Conservation (phyloP, 2,329 filamentous ascomycete species). For the Cladosporium oxysporum region DNA sequence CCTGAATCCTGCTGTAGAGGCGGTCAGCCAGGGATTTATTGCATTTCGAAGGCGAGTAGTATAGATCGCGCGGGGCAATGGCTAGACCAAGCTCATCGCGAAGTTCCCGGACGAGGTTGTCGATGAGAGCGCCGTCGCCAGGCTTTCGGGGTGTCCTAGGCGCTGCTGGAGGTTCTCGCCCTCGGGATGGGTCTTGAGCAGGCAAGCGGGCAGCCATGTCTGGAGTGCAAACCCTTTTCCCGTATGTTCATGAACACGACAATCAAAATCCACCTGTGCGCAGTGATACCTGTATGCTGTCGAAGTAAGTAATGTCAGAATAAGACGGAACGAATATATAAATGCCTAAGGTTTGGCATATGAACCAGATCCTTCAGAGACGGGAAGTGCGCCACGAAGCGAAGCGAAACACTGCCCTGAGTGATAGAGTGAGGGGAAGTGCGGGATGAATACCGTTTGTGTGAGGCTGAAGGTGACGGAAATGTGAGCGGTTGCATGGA, state of each 20-base stretch:
- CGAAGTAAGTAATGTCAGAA: neutral
- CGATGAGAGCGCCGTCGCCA: neutral
- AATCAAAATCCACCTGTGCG: neutral
- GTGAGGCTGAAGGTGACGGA: neutral
- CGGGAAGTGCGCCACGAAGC: neutral
- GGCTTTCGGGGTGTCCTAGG: neutral
- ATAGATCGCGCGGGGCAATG: neutral
- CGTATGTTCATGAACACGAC: neutral
- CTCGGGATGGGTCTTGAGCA: neutral
- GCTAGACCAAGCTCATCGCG: slow-evolving; percentile 4
- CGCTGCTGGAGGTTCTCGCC: neutral
- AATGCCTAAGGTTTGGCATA: neutral
- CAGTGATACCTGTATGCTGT: neutral
- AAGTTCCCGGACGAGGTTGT: neutral
- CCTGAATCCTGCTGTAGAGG: neutral
- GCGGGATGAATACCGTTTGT: slow-evolving; percentile 1
- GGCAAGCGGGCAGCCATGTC: neutral
- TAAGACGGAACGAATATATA: neutral
- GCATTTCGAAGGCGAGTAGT: neutral
- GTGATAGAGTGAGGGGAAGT: slow-evolving; percentile 10
- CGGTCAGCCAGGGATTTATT: neutral
- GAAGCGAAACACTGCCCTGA: slow-evolving; percentile 10
- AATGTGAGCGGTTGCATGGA: neutral
- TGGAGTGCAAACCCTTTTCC: neutral
- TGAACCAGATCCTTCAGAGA: neutral